Evolutionary conservation across 768 basidiomycete species (phyloP), one percentile per base, ranked within the genome.

Genomic region (Pulveroboletus sp.): DNA sequence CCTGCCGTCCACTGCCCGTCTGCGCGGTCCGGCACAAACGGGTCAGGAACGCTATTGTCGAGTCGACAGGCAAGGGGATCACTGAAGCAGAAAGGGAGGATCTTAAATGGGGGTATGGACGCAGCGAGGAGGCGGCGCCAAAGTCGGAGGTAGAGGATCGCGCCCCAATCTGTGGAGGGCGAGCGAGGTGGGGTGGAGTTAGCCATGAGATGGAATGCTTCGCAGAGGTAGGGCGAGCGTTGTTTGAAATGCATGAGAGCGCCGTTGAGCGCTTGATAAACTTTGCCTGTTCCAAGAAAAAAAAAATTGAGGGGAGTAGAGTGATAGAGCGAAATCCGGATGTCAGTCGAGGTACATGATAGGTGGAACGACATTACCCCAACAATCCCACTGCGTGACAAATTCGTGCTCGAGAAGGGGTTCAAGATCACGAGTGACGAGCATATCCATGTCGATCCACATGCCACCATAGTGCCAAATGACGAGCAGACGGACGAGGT

Each of bases 371-470:
- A 43, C 37, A 10, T 55, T 67, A 94, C 93, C 90, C 66, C 96
- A 96, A 68, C 95, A 97, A 62, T 98, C 95, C 95, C 95, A 98
- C 65, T 98, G 93, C 0, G 91, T 94, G 8, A 97, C 90, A 64
- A 94, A 98, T 68, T 98, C 95, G 62, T 91, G 87, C 65, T 96
- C 94, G 7, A 88, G 74, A 49, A 97, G 73, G 3, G 93, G 93
- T 7, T 83, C 75, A 27, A 98, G 71, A 69, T 92, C 87, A 39
- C 95, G 74, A 36, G 92, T 95, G 54, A 97, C 68, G 48, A 98
- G 77, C 55, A 86, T 88, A 68, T 98, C 95, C 93, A 97, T 96
- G 67, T 98, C 95, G 51, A 97, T 78, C 95, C 95, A 98, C 39
- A 93, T 80, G 2, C 95, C 95, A 6, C 95, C 95, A 59, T 80